phyloP scores from a whole-genome alignment of 768 basidiomycete genomes.

The Steccherinum ochraceum region DNA sequence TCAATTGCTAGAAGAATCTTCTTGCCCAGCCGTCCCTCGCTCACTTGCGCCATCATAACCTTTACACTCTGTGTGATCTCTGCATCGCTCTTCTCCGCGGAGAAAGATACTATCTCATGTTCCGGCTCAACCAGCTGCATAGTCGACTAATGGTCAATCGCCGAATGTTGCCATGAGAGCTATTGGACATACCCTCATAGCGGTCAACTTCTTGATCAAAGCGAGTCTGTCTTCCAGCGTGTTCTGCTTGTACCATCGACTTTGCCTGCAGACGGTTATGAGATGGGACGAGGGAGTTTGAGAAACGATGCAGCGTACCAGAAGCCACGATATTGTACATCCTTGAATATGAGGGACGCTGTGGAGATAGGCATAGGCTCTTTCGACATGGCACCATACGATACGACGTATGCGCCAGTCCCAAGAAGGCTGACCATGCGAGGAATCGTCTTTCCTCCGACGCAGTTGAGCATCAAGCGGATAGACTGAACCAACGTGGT shows the following conservation, averaged over 20 bases:
- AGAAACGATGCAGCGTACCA: too few species aligned
- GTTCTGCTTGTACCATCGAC: constrained; percentile 55
- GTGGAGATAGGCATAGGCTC: constrained; percentile 72
- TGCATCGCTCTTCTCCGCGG: constrained; percentile 30
- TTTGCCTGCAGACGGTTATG: constrained; percentile 32
- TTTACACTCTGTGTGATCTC: constrained; percentile 28
- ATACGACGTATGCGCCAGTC: constrained; percentile 65
- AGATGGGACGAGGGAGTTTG: background rate
- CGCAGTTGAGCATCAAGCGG: constrained; percentile 48
- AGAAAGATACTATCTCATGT: constrained; percentile 61
- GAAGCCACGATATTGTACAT: constrained; percentile 69
- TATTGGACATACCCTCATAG: constrained; percentile 40
- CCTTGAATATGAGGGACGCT: constrained; percentile 80
- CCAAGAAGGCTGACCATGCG: constrained; percentile 66
- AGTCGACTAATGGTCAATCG: background rate
- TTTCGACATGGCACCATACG: constrained; percentile 90
- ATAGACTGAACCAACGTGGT: constrained; percentile 26
- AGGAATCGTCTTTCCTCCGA: constrained; percentile 62
- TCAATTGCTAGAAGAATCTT: constrained; percentile 41
- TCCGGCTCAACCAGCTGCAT: constrained; percentile 61
- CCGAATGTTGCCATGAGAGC: background rate
- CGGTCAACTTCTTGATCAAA: constrained; percentile 45
- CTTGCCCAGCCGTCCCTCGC: constrained; percentile 37
- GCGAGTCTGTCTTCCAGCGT: constrained; percentile 40
- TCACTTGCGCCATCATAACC: constrained; percentile 27